Conservation (phyloP, 305 asterid genomes). For the Andrographis paniculata region DNA sequence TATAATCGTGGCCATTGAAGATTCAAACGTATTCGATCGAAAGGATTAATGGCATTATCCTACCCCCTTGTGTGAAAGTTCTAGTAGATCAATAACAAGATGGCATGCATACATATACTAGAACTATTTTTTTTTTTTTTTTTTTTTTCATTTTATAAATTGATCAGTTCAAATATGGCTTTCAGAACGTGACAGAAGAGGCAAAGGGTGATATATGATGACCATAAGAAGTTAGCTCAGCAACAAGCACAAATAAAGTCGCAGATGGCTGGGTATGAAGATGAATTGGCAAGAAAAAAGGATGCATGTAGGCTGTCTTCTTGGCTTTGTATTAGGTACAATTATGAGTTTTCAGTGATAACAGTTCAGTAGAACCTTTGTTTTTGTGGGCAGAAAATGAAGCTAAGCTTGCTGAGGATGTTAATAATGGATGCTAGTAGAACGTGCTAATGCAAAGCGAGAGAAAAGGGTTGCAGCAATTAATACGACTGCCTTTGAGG, state of each 20-base stretch:
- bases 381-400: slow-evolving; percentile 83
- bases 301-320: slow-evolving; percentile 61
- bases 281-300: slow-evolving; percentile 93
- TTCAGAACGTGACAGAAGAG: slow-evolving; percentile 56
- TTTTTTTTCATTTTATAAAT: slow-evolving; percentile 10
- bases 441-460: slow-evolving; percentile 83
- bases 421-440: slow-evolving; percentile 67
- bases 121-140: no score
- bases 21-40: no score
- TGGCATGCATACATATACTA: no score
- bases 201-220: slow-evolving; percentile 76
- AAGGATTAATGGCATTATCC: no score
- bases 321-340: slow-evolving; percentile 5
- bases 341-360: slow-evolving; percentile 2
- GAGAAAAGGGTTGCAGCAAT: slow-evolving; percentile 93
- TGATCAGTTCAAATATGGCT: slow-evolving; percentile 12
- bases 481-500: slow-evolving; percentile 94
- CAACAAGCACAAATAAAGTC: slow-evolving; percentile 86
- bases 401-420: slow-evolving; percentile 92
- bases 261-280: slow-evolving; percentile 87
- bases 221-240: slow-evolving; percentile 87
- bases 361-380: slow-evolving; percentile 7
- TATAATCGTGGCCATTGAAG: no score
- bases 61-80: no score
- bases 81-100: no score